Conservation (phyloP, 495 filamentous ascomycete genomes). For the Filosporella fistucella region DNA sequence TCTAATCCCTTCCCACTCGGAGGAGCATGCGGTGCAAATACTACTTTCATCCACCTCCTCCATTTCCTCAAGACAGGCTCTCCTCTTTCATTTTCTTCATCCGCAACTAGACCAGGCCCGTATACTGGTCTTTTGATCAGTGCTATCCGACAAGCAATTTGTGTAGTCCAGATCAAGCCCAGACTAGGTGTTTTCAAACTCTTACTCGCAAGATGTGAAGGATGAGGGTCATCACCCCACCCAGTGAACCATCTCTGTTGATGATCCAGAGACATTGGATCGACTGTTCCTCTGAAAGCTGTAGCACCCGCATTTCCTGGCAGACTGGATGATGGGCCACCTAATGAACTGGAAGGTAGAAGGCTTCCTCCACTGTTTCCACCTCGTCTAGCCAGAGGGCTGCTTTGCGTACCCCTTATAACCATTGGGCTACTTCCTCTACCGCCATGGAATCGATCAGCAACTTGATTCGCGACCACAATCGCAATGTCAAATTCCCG, state of each 20-base stretch:
- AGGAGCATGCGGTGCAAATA: slow-evolving; percentile 67
- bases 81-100: slow-evolving; percentile 26
- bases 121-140: slow-evolving; percentile 59
- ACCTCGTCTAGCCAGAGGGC: slow-evolving; percentile 17
- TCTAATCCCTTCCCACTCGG: slow-evolving; percentile 36
- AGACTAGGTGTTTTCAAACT: slow-evolving; percentile 77
- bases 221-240: slow-evolving; percentile 66
- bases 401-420: slow-evolving; percentile 14
- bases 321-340: slow-evolving; percentile 3
- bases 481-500: slow-evolving; percentile 69
- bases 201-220: slow-evolving; percentile 10
- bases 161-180: slow-evolving; percentile 86
- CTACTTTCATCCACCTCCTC: slow-evolving; percentile 70
- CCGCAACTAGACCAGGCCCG: slow-evolving; percentile 25
- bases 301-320: slow-evolving; percentile 24
- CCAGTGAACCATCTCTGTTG: slow-evolving; percentile 93
- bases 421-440: slow-evolving; percentile 8
- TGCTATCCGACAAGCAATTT: slow-evolving; percentile 76
- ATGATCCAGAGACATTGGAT: slow-evolving; percentile 68
- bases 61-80: slow-evolving; percentile 35
- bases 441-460: slow-evolving; percentile 64
- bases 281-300: slow-evolving; percentile 28
- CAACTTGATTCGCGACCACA: slow-evolving; percentile 94
- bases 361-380: neutral
- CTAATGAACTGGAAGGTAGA: slow-evolving; percentile 7